These are phyloP conservation scores for Penicillium sp. DNA, from an alignment of 2,329 filamentous ascomycete genomes.

Conservation along the genomic window DNA sequence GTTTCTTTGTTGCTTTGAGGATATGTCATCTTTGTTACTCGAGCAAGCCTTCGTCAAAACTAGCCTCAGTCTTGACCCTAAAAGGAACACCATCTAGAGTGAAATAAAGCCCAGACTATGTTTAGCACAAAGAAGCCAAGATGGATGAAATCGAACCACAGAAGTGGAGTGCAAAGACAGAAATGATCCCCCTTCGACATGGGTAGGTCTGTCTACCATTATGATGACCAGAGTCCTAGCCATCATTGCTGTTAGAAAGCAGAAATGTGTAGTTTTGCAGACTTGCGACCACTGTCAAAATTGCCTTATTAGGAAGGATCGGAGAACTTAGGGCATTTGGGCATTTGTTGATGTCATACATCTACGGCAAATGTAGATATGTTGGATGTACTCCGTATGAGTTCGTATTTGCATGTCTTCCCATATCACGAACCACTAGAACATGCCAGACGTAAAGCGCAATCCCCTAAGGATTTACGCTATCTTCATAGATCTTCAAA, in stretches of 20 bases:
- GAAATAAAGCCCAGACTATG: background rate
- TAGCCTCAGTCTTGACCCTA: background rate
- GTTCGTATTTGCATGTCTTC: conserved; percentile 24
- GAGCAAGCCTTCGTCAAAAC: background rate
- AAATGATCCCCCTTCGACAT: no score
- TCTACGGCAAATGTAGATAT: background rate
- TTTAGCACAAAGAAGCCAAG: conserved; percentile 6
- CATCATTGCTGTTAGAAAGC: no score
- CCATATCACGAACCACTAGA: conserved; percentile 14
- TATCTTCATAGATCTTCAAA: conserved; percentile 12
- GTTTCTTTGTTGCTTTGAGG: conserved; percentile 1
- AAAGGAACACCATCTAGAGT: background rate
- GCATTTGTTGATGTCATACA: background rate
- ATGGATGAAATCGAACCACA: background rate
- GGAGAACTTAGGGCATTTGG: no score
- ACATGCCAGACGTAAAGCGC: conserved; percentile 16
- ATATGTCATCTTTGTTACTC: background rate
- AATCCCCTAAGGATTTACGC: conserved; percentile 8
- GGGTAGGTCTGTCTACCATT: no score
- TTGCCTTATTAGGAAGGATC: no score
- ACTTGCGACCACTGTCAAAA: no score
- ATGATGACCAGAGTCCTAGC: no score
- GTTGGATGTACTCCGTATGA: conserved; percentile 14
- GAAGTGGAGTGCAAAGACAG: background rate
- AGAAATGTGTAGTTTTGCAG: no score